Evolutionary conservation across 2,329 filamentous ascomycete genomes (phyloP), one percentile per base, ranked within the genome.

Genomic region (Talaromyces rugulosus): DNA sequence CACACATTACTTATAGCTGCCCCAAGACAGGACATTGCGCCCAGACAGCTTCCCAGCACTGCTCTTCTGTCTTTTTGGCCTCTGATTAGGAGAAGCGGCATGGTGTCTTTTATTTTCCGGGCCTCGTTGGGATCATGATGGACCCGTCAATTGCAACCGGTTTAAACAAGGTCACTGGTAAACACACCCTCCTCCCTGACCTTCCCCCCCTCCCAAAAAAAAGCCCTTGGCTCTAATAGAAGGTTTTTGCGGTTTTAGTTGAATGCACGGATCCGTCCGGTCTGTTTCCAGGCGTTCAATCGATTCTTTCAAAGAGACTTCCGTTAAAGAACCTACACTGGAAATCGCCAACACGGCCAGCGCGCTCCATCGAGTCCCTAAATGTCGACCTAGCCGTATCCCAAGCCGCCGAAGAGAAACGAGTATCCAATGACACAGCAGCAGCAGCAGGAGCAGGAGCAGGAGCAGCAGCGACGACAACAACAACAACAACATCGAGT

Each of bases 181-280:
- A 59, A 52, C 31, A 27, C 18, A 36, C n/a, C 23, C 27, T 23
- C 23, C 23, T 23, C 23, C 23, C 23, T 23, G 23, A 23, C 23
- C 23, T 23, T 23, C 2, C 3, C 27, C 30, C 9, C 14, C 6
- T 27, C 12, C 50, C 34, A 18, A 34, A 28, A n/a, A 30, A 61
- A 64, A 33, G 65, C 51, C 36, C 36, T 59, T 60, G 65, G 71
- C 36, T 67, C 68, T 60, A 64, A 47, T 14, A 16, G 14, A 9
- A 7, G 23, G 23, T 23, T 67, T 70, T 40, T 6, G 7, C 8
- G 36, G 36, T 40, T 58, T 66, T 70, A 96, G 92, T 97, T 80
- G 93, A 98, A 82, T 99, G 96, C 80, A 92, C 90, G 80, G 95
- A 99, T 79, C 94, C 95, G 59, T 90, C 91, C 73, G 89, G 90